These are phyloP conservation scores for Metschnikowia anglica DNA, from an alignment of 805 yeast genomes.

Conservation along the genomic window DNA sequence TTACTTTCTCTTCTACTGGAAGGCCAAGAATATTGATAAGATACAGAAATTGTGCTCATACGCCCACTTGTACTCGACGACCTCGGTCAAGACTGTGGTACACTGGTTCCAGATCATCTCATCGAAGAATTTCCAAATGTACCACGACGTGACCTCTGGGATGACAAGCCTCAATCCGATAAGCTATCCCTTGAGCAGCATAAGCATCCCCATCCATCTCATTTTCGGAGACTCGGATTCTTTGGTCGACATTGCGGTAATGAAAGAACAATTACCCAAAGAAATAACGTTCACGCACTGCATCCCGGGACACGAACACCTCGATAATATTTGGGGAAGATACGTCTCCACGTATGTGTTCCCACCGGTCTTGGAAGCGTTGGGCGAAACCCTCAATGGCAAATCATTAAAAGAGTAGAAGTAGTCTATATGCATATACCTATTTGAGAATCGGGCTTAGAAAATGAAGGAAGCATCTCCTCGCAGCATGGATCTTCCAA, in stretches of 20 bases:
- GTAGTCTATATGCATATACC: background rate
- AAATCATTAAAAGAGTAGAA: background rate
- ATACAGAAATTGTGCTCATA: slow-evolving; percentile 78
- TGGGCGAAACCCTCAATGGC: slow-evolving; percentile 9
- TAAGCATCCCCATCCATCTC: slow-evolving; percentile 64
- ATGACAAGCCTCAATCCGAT: slow-evolving; percentile 34
- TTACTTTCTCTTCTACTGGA: slow-evolving; percentile 76
- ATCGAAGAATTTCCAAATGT: slow-evolving; percentile 69
- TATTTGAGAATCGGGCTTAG: background rate
- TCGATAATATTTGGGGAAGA: slow-evolving; percentile 87
- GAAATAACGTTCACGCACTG: slow-evolving; percentile 50
- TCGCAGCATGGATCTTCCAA: too few relatives aligned
- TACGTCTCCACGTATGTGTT: slow-evolving; percentile 47
- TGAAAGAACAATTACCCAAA: slow-evolving; percentile 66
- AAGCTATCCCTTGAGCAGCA: slow-evolving; percentile 40
- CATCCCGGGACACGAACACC: slow-evolving; percentile 75
- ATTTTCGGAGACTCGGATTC: slow-evolving; percentile 82
- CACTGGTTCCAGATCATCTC: slow-evolving; percentile 57
- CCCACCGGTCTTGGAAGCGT: slow-evolving; percentile 27
- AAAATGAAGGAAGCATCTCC: slow-evolving; percentile 1
- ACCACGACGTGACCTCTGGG: slow-evolving; percentile 51
- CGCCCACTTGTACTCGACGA: slow-evolving; percentile 85
- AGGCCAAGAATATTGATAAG: slow-evolving; percentile 62
- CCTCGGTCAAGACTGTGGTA: slow-evolving; percentile 83
- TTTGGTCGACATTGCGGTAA: slow-evolving; percentile 78